Evolutionary conservation across 2,329 filamentous ascomycete species (phyloP), one percentile per base, ranked within the genome.

Genomic region (Colletotrichum orchidophilum): DNA sequence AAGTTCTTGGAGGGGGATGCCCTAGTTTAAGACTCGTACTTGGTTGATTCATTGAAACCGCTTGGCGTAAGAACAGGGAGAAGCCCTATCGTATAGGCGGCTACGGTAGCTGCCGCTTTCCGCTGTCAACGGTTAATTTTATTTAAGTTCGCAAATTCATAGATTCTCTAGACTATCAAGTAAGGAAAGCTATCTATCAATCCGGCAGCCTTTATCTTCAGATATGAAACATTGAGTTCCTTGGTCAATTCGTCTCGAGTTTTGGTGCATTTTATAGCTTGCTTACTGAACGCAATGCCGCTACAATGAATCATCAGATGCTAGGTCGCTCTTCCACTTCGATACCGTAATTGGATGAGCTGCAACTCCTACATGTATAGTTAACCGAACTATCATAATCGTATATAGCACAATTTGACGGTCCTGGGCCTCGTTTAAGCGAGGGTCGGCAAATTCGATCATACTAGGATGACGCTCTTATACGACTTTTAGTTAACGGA

Each of bases 91-190:
- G 74, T 75, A 35, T 71, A 77, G 9, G 77, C 78, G 0, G 80
- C 80, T 0, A 81, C 80, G 0, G 76, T 75, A 1, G 74, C 74
- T 1, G 81, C 79, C 0, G 82, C 81, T 72, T 81, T 82, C 0
- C 33, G 35, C 21, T 81, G 77, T 81, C 80, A 83, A 5, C 21
- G 21, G 1, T 82, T 77, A 35, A 78, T 80, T 67, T 83, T 83
- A 60, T 83, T 80, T 0, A 75, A 78, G 67, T 84, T 81, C 6
- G 80, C 77, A 66, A 82, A 83, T 55, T 81, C 78, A 42, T 77
- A 82, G 3, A 83, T 80, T 0, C 81, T 81, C 5, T 80, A 76
- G 27, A 84, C 79, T 0, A 79, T 75, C 0, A 82, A 55, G 53
- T 78, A 81, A 0, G 78, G 77, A 4, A 80, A 72, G 2, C 73